Percentiles rank a stretch among this genome's conserved stretches.
Evolutionary conservation across 495 filamentous ascomycete species (phyloP).

Genomic region (Cercophora scortea): DNA sequence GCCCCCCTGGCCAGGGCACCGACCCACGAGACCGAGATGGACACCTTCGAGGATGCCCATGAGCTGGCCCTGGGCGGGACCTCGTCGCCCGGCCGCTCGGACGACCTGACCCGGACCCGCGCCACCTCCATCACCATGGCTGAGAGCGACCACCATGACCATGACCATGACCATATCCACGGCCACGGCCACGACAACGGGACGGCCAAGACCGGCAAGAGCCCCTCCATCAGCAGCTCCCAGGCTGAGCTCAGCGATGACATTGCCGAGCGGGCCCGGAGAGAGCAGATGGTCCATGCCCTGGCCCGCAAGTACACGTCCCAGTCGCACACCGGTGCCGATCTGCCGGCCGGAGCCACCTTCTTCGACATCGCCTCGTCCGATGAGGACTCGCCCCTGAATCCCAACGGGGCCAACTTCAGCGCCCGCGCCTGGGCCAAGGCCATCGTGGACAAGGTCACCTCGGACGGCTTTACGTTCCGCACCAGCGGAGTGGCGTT

Average conservation of each 20-base stretch:
- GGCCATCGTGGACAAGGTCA: slow-evolving; percentile 39
- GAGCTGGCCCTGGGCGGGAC: background rate
- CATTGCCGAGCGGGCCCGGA: slow-evolving; percentile 30
- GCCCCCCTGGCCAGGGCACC: slow-evolving; percentile 10
- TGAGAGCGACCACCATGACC: slow-evolving; percentile 14
- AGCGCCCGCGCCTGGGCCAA: slow-evolving; percentile 48
- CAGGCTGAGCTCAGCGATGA: slow-evolving; percentile 29
- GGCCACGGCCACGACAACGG: slow-evolving; percentile 24
- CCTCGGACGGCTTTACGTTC: slow-evolving; percentile 33
- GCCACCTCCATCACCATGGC: slow-evolving; percentile 27
- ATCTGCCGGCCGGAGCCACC: slow-evolving; percentile 16
- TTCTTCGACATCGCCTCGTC: slow-evolving; percentile 23
- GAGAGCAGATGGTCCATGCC: slow-evolving; percentile 35
- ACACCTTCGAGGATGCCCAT: background rate
- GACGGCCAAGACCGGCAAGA: slow-evolving; percentile 8
- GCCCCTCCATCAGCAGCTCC: too few relatives aligned
- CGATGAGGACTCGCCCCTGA: slow-evolving; percentile 36
- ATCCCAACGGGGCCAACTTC: slow-evolving; percentile 48
- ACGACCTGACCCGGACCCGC: slow-evolving; percentile 21
- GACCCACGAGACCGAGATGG: slow-evolving; percentile 14
- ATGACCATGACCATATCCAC: slow-evolving; percentile 15
- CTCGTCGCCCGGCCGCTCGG: slow-evolving; percentile 13
- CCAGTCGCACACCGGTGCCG: slow-evolving; percentile 27
- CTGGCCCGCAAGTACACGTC: slow-evolving; percentile 37
- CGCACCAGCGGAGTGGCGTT: slow-evolving; percentile 47